Conservation (phyloP, 257 asterid species). For the Solanum bulbocastanum region DNA sequence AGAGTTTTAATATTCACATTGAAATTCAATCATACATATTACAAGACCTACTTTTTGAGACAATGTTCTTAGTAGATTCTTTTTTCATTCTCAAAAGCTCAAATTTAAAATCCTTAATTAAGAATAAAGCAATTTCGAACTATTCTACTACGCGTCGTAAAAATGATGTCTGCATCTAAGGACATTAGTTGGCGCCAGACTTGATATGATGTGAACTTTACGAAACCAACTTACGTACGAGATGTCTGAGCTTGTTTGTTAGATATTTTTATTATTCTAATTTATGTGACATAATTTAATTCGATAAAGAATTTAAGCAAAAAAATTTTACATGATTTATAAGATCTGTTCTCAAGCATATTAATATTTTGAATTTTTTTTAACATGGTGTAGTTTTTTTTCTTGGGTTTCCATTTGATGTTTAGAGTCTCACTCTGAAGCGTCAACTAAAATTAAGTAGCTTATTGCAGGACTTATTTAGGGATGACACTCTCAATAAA, state of each 20-base stretch:
- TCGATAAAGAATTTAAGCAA: neutral
- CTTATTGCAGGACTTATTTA: rapidly evolving
- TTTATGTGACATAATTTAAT: neutral
- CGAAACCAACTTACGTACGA: neutral
- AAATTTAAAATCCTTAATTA: neutral
- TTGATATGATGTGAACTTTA: neutral
- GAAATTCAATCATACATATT: neutral
- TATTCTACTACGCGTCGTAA: rapidly evolving
- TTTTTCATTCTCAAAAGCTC: neutral
- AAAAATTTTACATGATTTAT: neutral
- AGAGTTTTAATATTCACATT: neutral
- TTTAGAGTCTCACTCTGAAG: too few relatives aligned
- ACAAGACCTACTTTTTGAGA: neutral
- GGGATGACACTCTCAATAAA: rapidly evolving
- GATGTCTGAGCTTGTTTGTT: neutral
- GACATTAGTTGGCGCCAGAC: neutral
- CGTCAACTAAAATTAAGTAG: neutral
- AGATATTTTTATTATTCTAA: neutral
- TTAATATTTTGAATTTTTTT: neutral
- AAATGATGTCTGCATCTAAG: neutral
- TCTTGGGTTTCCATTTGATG: neutral
- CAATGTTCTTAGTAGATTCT: rapidly evolving
- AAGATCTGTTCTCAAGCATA: neutral
- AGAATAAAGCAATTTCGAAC: neutral
- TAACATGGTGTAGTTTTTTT: neutral